A percentile compares a stretch with the other conserved stretches of the same genome.
phyloP scores from a whole-genome alignment of 768 basidiomycete species.

The Termitomyces sp. region DNA sequence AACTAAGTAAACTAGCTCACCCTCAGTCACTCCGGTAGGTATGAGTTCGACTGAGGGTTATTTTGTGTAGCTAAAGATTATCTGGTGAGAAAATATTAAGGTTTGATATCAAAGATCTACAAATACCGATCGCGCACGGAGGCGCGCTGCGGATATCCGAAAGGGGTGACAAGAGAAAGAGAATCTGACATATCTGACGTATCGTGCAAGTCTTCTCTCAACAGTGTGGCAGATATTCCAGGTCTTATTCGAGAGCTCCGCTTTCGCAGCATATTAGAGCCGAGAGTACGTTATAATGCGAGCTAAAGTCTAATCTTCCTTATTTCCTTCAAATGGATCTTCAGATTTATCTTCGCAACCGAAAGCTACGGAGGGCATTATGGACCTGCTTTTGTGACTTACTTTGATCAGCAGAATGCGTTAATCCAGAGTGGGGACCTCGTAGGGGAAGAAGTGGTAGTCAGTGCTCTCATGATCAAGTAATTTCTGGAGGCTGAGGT shows the following conservation, averaged over 20 bases:
- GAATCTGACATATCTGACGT: no score
- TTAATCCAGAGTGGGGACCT: constrained; percentile 39
- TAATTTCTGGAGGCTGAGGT: constrained; percentile 12
- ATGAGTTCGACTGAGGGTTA: no score
- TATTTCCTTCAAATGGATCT: not conserved
- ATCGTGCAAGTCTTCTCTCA: no score
- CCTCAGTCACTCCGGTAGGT: no score
- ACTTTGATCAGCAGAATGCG: constrained; percentile 57
- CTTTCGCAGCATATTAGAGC: constrained; percentile 46
- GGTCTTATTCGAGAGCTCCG: constrained; percentile 49
- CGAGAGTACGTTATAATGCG: constrained; percentile 37
- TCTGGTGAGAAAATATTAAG: no score
- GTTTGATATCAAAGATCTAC: no score
- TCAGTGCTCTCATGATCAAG: constrained; percentile 65
- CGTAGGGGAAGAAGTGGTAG: constrained; percentile 43
- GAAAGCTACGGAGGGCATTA: constrained; percentile 71
- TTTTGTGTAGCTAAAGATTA: no score
- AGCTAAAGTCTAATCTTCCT: not conserved
- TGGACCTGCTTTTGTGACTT: constrained; percentile 58
- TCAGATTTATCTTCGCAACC: constrained; percentile 56
- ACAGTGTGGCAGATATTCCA: constrained; percentile 66
- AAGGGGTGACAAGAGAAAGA: no score
- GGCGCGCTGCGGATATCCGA: no score
- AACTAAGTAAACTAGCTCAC: no score
- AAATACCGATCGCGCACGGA: no score